Evolutionary conservation across 2,329 filamentous ascomycete genomes (phyloP).

Genomic region (Diaporthe sp.): DNA sequence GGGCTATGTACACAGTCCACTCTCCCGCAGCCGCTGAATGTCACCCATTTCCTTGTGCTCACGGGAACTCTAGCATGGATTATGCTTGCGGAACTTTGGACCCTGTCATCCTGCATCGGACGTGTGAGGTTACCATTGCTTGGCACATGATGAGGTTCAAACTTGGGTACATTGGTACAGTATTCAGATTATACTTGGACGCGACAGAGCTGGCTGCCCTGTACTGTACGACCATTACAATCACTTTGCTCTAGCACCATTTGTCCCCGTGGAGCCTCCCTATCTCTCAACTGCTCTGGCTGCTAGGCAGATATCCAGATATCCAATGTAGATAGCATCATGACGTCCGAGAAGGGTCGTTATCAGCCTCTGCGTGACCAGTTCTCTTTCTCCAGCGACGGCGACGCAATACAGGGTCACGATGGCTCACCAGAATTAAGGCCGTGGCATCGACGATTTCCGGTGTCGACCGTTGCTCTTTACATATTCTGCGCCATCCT

Average conservation of each 20-base stretch:
- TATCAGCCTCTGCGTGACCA: not conserved
- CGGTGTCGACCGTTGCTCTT: not conserved
- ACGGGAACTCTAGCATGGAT: not conserved
- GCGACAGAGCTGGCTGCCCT: not conserved
- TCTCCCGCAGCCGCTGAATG: not conserved
- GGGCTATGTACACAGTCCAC: not conserved
- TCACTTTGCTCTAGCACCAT: not conserved
- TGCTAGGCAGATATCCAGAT: not conserved
- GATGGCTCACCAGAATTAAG: not conserved
- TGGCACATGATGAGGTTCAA: not conserved
- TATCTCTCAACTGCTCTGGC: not conserved
- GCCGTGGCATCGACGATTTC: not conserved
- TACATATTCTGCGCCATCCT: not conserved
- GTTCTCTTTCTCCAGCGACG: not conserved
- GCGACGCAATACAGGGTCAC: not conserved
- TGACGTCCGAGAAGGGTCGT: not conserved
- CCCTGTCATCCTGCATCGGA: not conserved
- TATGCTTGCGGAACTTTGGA: too few species aligned
- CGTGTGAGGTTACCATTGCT: not conserved
- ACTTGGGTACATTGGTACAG: not conserved
- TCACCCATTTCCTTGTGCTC: not conserved
- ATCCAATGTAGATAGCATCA: slow-evolving; percentile 1
- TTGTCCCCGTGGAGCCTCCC: not conserved
- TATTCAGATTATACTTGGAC: not conserved
- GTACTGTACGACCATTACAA: not conserved